A percentile compares a stretch with the other conserved stretches of the same genome.
Conservation (phyloP, 1,284 basidiomycete species). For the Boletus semigastroideus region DNA sequence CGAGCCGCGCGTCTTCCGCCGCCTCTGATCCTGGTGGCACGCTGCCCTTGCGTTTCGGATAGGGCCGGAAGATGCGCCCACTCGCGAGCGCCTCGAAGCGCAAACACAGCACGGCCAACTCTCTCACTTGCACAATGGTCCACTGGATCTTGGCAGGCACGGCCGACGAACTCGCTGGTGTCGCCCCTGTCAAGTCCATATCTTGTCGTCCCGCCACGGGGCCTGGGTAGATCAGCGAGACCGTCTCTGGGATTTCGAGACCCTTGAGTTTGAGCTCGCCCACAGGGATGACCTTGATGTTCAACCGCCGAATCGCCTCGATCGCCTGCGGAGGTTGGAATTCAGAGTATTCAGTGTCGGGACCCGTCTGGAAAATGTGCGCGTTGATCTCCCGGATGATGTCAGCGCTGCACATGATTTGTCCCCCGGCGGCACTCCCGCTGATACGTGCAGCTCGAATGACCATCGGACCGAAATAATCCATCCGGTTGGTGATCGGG, state of each 20-base stretch:
- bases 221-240: constrained; percentile 84
- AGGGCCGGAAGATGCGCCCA: constrained; percentile 57
- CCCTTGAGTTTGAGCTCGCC: constrained; percentile 96
- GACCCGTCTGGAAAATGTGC: constrained; percentile 53
- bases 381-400: constrained; percentile 84
- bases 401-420: constrained; percentile 92
- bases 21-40: constrained; percentile 29
- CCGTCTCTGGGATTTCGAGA: constrained; percentile 84
- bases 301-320: constrained; percentile 74
- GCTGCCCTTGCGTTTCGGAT: constrained; percentile 47
- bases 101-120: constrained; percentile 75
- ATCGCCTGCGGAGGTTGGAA: constrained; percentile 57
- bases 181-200: constrained; percentile 47
- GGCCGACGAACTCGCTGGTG: constrained; percentile 34
- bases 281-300: constrained; percentile 72
- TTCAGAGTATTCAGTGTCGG: constrained; percentile 57
- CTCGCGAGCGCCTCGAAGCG: constrained; percentile 83
- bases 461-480: constrained; percentile 94
- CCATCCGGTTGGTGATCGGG: constrained; percentile 95
- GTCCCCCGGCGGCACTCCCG: constrained; percentile 86
- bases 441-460: constrained; percentile 90
- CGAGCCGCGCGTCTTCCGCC: constrained; percentile 33
- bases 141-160: constrained; percentile 25
- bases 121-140: constrained; percentile 76
- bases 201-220: constrained; percentile 75